Base-by-base conservation (phyloP, 2,329 filamentous ascomycete species). In the Fusarium haematococcum region DNA sequence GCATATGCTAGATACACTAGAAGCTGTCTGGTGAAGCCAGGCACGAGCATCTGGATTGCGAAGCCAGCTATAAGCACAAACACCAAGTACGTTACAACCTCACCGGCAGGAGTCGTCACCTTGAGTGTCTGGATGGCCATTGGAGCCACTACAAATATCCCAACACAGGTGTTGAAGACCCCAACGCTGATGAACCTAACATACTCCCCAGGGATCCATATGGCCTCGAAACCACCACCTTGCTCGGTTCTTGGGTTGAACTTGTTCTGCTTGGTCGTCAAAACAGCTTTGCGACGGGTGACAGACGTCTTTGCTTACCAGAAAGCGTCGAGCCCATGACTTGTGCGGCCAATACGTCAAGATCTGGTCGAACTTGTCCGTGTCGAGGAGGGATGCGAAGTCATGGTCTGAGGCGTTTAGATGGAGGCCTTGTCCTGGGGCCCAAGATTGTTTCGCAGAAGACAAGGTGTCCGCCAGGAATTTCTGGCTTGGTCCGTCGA, bases 1-100 rank as follows among this genome's bases (percentile, higher is more conserved):
- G 69, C 68, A n/a, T 71, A 71, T 2, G 69, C 59, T 18, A 71
- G 39, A n/a, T 63, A 71, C 3, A 61, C 68, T 13, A 71, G 45
- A 8, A 71, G 68, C 39, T 71, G 69, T 4, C 41, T 63, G 4
- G 64, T 68, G 35, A 71, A 71, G 1, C 64, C 63, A 13, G 43
- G 56, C 3, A 68, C 37, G 4, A 71, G 50, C 20, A 13, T 61
- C 20, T 68, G 69, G 13, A 71, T 71, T 3, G 57, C 11, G 16
- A 71, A 68, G 6, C 69, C 69, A 1, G 56, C 58, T 6, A 68
- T 30, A 20, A 71, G 23, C 4, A 71, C 68, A 23, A 71, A 71
- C 3, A 56, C 54, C 32, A 71, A 35, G 35, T 71, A 71, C 5
- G 57, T 71, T 13, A 23, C 39, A 20, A 71, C 16, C 25, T 59